Percentiles rank a stretch among this genome's conserved stretches.
These are phyloP conservation scores for Xylaria sp. DNA, from an alignment of 2,329 filamentous ascomycete genomes.

Conservation along the genomic window DNA sequence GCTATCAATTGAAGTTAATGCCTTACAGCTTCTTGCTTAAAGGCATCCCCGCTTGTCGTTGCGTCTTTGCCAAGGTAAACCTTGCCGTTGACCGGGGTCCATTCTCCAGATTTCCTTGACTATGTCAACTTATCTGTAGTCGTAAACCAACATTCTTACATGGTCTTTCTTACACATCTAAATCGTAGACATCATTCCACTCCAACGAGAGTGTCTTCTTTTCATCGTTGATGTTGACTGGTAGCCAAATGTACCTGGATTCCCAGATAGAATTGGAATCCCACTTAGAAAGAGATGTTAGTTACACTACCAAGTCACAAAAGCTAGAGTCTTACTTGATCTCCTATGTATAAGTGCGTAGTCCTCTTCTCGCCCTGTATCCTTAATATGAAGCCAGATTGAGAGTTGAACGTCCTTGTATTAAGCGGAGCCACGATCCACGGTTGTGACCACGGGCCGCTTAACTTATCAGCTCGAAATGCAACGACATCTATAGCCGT, in stretches of 20 bases:
- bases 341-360: slow-evolving; percentile 62
- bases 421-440: slow-evolving; percentile 62
- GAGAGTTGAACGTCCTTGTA: slow-evolving; percentile 63
- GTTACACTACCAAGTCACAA: background rate
- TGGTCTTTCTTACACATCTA: slow-evolving; percentile 55
- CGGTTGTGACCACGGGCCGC: slow-evolving; percentile 64
- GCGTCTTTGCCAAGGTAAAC: slow-evolving; percentile 60
- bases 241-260: slow-evolving; percentile 67
- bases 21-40: slow-evolving; percentile 62
- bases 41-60: slow-evolving; percentile 57
- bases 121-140: slow-evolving; percentile 4
- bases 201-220: slow-evolving; percentile 60
- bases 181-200: slow-evolving; percentile 67
- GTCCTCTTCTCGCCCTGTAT: slow-evolving; percentile 61
- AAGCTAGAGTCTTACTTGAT: slow-evolving; percentile 48
- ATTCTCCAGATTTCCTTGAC: slow-evolving; percentile 58
- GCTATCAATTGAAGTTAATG: background rate
- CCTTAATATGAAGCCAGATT: slow-evolving; percentile 60
- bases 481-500: slow-evolving; percentile 58
- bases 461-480: slow-evolving; percentile 62
- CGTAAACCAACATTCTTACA: background rate
- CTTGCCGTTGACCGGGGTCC: slow-evolving; percentile 57
- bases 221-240: slow-evolving; percentile 61
- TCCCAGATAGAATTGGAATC: slow-evolving; percentile 67
- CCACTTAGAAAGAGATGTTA: slow-evolving; percentile 49